phyloP scores from a whole-genome alignment of 2,329 filamentous ascomycete species.

The Trichophaea hybrida region DNA sequence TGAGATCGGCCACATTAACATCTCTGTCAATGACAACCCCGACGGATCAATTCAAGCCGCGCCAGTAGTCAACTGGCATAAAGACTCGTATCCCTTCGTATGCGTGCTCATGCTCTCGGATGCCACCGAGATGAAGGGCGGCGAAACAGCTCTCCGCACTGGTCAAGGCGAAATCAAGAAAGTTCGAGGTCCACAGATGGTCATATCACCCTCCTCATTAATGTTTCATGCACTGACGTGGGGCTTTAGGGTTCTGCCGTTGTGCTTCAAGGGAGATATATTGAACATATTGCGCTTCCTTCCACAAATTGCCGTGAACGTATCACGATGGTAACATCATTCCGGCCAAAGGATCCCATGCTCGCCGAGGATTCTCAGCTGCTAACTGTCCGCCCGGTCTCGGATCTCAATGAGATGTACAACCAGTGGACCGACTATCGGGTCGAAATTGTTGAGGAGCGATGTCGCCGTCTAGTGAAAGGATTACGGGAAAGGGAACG shows the following conservation, averaged over 20 bases:
- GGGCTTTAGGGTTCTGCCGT: constrained; percentile 32
- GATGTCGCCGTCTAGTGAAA: constrained; percentile 30
- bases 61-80: constrained; percentile 38
- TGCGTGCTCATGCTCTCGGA: constrained; percentile 41
- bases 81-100: constrained; percentile 39
- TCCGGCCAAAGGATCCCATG: constrained; percentile 33
- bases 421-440: constrained; percentile 32
- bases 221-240: background rate
- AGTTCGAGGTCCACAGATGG: constrained; percentile 35
- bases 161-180: constrained; percentile 36
- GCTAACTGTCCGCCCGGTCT: constrained; percentile 31
- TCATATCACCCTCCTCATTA: constrained; percentile 20
- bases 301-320: constrained; percentile 35
- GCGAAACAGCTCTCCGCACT: constrained; percentile 48
- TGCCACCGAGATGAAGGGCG: constrained; percentile 36
- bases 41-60: constrained; percentile 23
- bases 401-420: constrained; percentile 32
- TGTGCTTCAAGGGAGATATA: constrained; percentile 36
- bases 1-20: constrained; percentile 46
- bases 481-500: constrained; percentile 27
- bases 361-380: constrained; percentile 33
- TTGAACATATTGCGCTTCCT: constrained; percentile 34
- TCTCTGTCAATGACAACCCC: constrained; percentile 33
- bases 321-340: constrained; percentile 37
- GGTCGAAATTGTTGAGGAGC: constrained; percentile 31